Percentiles rank a stretch among this genome's conserved stretches.
These are phyloP conservation scores for Austroboletus eburneus DNA, from an alignment of 768 basidiomycete species.

Conservation along the genomic window DNA sequence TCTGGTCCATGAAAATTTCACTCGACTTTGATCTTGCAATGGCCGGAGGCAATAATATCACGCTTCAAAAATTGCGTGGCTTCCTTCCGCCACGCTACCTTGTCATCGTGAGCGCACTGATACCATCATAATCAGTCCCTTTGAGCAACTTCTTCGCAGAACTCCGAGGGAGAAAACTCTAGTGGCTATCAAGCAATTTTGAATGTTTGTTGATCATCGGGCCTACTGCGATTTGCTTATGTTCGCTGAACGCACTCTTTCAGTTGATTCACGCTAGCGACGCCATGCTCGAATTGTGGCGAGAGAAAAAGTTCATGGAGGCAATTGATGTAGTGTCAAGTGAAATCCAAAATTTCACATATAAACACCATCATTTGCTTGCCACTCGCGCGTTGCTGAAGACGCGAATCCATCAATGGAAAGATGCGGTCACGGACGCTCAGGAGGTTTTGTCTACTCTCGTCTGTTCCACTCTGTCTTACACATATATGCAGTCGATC, in stretches of 20 bases:
- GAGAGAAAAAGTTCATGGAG: not conserved
- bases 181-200: not conserved
- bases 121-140: not conserved
- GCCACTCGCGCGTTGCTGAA: not conserved
- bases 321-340: not conserved
- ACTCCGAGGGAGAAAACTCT: not conserved
- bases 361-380: not conserved
- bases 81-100: not conserved
- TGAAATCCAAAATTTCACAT: not conserved
- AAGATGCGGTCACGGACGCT: not conserved
- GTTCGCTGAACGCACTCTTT: not conserved
- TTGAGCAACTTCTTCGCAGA: not conserved
- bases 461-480: no score
- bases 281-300: not conserved
- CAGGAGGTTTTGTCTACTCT: not conserved
- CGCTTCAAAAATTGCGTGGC: not conserved
- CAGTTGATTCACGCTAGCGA: not conserved
- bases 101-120: not conserved
- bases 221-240: not conserved
- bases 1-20: not conserved
- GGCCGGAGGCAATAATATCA: not conserved
- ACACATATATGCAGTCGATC: not conserved
- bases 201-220: not conserved
- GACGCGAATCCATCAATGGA: not conserved
- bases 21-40: not conserved